Evolutionary conservation across 129 eudicot genomes (phyloP).

Genomic region (Gnaphalium uliginosum): DNA sequence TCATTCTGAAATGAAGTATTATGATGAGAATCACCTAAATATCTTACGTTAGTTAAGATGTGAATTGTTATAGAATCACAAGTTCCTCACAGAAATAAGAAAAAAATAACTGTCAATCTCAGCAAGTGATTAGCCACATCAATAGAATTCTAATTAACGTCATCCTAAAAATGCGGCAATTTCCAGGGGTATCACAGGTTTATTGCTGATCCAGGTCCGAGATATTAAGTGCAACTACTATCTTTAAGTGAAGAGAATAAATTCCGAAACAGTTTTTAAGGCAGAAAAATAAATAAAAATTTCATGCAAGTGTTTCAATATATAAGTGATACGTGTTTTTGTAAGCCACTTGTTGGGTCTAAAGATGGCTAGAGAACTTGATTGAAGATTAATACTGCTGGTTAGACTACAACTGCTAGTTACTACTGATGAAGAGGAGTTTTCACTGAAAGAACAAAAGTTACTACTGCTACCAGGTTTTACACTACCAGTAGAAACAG

Average conservation of each 20-base stretch:
- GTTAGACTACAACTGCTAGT: too few relatives aligned
- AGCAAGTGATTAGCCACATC: too few relatives aligned
- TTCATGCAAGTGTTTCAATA: slow-evolving; percentile 19
- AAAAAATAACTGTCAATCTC: background rate
- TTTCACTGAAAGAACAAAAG: too few relatives aligned
- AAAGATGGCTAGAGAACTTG: too few relatives aligned
- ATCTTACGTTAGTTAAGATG: background rate
- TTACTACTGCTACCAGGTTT: too few relatives aligned
- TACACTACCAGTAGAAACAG: too few relatives aligned
- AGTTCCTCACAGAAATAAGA: slow-evolving; percentile 9
- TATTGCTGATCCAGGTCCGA: slow-evolving; percentile 1
- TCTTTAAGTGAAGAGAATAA: slow-evolving; percentile 23
- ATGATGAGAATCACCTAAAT: background rate
- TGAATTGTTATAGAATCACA: slow-evolving; percentile 9
- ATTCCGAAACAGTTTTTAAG: slow-evolving; percentile 5
- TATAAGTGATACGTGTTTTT: slow-evolving; percentile 15
- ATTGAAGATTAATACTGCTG: too few relatives aligned
- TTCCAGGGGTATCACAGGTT: background rate
- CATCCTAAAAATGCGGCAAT: slow-evolving; percentile 14
- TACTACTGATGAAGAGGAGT: too few relatives aligned
- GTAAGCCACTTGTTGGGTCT: too few relatives aligned
- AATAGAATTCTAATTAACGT: too few relatives aligned
- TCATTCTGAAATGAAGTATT: background rate
- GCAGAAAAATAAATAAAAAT: slow-evolving; percentile 6
- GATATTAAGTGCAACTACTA: slow-evolving; percentile 18